Evolutionary conservation across 768 basidiomycete species (phyloP).

Genomic region (Aureoboletus auriporus): DNA sequence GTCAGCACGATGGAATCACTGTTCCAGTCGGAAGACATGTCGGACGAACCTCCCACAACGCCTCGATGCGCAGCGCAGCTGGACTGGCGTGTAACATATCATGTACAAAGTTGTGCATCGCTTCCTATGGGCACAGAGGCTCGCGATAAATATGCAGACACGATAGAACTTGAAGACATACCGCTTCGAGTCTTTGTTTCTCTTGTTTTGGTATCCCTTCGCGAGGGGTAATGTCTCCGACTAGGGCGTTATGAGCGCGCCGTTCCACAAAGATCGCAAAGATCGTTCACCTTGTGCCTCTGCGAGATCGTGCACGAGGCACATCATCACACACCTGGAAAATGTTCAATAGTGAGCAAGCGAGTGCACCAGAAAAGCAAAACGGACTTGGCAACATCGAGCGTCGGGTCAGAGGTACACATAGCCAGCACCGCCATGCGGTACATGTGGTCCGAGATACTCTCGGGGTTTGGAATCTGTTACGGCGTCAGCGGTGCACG

Average conservation of each 20-base stretch:
- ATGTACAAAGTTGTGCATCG: slow-evolving; percentile 86
- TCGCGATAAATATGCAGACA: neutral
- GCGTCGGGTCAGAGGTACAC: slow-evolving; percentile 69
- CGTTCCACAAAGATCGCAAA: neutral
- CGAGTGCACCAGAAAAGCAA: neutral
- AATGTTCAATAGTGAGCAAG: neutral
- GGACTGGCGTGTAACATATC: slow-evolving; percentile 83
- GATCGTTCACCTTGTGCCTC: slow-evolving; percentile 74
- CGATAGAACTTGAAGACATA: slow-evolving; percentile 30
- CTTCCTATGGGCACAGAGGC: slow-evolving; percentile 49
- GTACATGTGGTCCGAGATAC: slow-evolving; percentile 97
- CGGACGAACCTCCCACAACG: slow-evolving; percentile 57
- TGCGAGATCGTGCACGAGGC: slow-evolving; percentile 90
- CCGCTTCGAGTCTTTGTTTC: slow-evolving; percentile 74
- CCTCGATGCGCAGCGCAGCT: slow-evolving; percentile 61
- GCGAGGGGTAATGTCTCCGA: slow-evolving; percentile 90
- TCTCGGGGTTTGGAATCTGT: slow-evolving; percentile 82
- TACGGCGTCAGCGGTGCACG: slow-evolving; percentile 2
- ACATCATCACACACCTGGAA: slow-evolving; percentile 80
- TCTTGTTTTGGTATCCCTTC: slow-evolving; percentile 82
- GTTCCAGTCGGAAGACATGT: no score
- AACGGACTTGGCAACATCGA: slow-evolving; percentile 70
- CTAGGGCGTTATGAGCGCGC: slow-evolving; percentile 30
- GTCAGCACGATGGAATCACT: no score
- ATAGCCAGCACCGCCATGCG: slow-evolving; percentile 94